phyloP scores from a whole-genome alignment of 441 rosid species.

The Jatropha podagrica region DNA sequence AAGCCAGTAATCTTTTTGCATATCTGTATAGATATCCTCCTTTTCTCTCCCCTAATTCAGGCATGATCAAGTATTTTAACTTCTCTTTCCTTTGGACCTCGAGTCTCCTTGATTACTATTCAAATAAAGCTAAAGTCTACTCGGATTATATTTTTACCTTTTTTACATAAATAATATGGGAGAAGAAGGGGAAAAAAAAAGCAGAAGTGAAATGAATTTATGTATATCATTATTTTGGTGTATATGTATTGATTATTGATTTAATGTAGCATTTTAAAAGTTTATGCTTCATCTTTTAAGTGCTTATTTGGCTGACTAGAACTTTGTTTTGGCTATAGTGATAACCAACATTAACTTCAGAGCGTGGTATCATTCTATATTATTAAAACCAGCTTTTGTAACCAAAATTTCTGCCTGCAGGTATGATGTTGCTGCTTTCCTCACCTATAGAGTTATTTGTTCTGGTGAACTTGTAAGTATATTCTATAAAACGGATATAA shows the following conservation, averaged over 20 bases:
- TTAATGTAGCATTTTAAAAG: not conserved
- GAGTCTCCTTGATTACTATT: not conserved
- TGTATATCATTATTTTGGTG: not conserved
- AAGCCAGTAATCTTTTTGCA: not conserved
- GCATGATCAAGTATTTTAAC: not conserved
- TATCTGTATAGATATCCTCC: not conserved
- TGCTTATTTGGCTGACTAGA: constrained; percentile 5
- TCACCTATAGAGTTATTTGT: constrained; percentile 43
- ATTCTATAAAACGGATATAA: constrained; percentile 12
- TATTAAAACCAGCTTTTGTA: not conserved
- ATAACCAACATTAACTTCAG: not conserved
- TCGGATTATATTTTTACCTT: not conserved
- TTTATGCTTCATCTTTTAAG: not conserved
- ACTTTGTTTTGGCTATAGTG: not conserved
- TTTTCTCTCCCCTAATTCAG: not conserved
- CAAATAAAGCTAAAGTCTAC: not conserved
- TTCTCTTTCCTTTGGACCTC: not conserved
- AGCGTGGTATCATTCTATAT: not conserved
- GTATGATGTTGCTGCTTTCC: constrained; percentile 62
- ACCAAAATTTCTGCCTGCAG: constrained; percentile 33
- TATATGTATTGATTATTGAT: not conserved
- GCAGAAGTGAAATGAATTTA: not conserved
- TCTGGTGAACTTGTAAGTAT: constrained; percentile 63
- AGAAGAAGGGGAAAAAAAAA: not conserved
- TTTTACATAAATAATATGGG: not conserved